Conservation (phyloP, 176 grass and related monocot species). For the Elymus sibiricus region DNA sequence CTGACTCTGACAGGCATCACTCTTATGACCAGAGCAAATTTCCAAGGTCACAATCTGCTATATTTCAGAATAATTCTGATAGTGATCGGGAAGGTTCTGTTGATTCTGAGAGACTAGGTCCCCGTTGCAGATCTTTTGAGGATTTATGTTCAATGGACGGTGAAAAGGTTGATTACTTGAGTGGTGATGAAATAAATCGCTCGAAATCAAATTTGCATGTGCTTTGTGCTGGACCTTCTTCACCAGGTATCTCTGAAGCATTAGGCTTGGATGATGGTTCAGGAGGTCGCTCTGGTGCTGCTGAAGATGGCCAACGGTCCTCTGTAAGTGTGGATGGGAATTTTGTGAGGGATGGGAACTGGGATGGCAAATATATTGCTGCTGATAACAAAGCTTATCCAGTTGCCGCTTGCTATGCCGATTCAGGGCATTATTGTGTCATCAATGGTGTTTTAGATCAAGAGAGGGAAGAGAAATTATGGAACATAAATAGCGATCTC, state of each 20-base stretch:
- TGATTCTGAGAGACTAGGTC: conserved; percentile 27
- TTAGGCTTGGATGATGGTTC: conserved; percentile 29
- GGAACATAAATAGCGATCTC: conserved; percentile 12
- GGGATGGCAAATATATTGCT: conserved; percentile 35
- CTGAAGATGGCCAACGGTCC: conserved; percentile 37
- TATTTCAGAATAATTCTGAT: conserved; percentile 34
- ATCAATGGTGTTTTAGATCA: conserved; percentile 29
- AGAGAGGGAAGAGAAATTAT: conserved; percentile 38
- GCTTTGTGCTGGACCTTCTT: conserved; percentile 25
- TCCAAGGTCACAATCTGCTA: conserved; percentile 55
- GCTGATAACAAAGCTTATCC: conserved; percentile 27
- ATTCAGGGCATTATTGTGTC: conserved; percentile 20
- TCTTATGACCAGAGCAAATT: conserved; percentile 34
- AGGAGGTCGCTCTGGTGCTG: conserved; percentile 37
- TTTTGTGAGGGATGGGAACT: conserved; percentile 37
- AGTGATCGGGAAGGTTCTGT: conserved; percentile 29
- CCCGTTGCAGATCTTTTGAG: conserved; percentile 46
- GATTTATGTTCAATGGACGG: conserved; percentile 35
- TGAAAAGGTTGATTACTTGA: conserved; percentile 37
- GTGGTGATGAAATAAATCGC: conserved; percentile 16
- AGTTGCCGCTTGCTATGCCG: background rate
- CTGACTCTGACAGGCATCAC: conserved; percentile 23
- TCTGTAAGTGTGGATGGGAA: conserved; percentile 19
- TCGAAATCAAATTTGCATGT: conserved; percentile 34
- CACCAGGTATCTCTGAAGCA: conserved; percentile 14